phyloP scores from a whole-genome alignment of 176 grass and related monocot genomes.

The Leersia perrieri region DNA sequence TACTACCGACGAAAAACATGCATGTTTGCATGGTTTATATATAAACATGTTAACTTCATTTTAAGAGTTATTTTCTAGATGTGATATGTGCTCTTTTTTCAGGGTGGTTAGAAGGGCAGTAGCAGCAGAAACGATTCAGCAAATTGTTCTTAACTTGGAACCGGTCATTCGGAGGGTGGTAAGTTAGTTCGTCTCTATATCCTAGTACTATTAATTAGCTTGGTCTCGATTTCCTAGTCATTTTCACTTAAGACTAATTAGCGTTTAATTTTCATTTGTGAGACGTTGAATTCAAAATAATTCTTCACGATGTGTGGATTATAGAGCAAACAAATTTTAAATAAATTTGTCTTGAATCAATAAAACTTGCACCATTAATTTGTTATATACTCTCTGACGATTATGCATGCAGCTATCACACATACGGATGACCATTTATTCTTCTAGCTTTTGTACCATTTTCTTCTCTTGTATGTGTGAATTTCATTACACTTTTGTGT shows the following conservation, averaged over 20 bases:
- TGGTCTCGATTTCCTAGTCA: neutral
- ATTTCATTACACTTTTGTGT: neutral
- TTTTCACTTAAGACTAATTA: neutral
- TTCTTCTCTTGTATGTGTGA: neutral
- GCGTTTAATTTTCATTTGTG: no score
- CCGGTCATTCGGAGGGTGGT: slow-evolving; percentile 42
- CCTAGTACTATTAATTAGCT: neutral
- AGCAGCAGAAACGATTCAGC: slow-evolving; percentile 23
- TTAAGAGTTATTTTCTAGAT: neutral
- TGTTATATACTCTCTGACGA: neutral
- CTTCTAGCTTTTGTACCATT: no score
- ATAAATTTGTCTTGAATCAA: neutral
- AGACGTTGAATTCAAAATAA: neutral
- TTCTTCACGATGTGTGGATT: neutral
- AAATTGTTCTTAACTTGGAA: slow-evolving; percentile 28
- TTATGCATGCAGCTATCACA: neutral
- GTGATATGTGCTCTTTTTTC: neutral
- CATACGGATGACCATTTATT: neutral
- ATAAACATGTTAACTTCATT: no score
- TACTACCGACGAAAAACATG: no score
- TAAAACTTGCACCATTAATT: neutral
- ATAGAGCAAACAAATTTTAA: neutral
- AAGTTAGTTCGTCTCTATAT: neutral
- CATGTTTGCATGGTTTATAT: no score
- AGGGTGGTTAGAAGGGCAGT: slow-evolving; percentile 33